Evolutionary conservation across 1,284 basidiomycete genomes (phyloP), one percentile per base, ranked within the genome.

Genomic region (Anthracocystis panici-leucophaei): DNA sequence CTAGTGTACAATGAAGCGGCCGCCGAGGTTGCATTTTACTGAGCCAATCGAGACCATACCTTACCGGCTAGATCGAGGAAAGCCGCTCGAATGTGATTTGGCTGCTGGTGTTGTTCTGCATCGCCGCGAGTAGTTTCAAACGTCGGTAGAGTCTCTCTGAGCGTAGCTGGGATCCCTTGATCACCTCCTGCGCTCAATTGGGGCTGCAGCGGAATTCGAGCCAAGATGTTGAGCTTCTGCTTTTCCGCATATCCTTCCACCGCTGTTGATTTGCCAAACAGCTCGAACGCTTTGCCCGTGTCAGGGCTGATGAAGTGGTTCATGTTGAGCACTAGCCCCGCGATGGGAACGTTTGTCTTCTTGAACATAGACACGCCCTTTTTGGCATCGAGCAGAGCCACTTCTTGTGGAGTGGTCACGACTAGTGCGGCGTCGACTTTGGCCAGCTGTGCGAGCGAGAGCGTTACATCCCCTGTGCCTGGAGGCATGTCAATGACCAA

Each of bases 401-500:
- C 93, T 79, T 97, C 92, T 85, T 99, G 97, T 0, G 96, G 96
- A 5, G 97, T 99, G 2, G 94, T 95, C 1, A 98, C 92, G 12
- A 85, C 68, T n/a, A 85, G 52, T 1, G 79, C 82, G 10, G 73
- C 77, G 49, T 83, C 79, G 5, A 84, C 73, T 38, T 74, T 67
- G 21, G 97, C 94, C 6, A 98, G 89, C 83, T 99, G 97, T 0
- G 93, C 94, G 0, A 99, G 88, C 12, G 93, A 95, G 50, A 99
- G 89, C 10, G 94, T 93, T 0, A 99, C 94, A 83, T 99, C 96
- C 0, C 96, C 96, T 0, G 96, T 99, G 0, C 97, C 96, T 0
- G 96, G 96, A 0, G 96, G 96, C 91, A 97, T 95, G 86, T 99
- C 97, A 51, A 99, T 88, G 11, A 99, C 93, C 11, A 99, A 88